Base-by-base conservation (phyloP, 495 filamentous ascomycete species). In the Xylaria venustula region DNA sequence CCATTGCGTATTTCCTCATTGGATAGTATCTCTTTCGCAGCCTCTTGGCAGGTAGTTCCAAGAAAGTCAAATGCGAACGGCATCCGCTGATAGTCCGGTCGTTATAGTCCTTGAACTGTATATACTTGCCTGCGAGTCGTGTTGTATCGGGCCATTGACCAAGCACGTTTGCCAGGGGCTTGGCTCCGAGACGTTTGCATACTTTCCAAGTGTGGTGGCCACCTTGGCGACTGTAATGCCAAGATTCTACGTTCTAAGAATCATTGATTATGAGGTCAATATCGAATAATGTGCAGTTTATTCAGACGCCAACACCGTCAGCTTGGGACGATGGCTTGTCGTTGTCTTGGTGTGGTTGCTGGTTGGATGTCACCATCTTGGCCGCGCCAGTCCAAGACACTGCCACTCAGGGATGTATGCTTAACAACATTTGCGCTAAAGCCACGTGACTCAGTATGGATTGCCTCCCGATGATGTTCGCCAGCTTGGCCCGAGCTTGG, bases 401-500 rank as follows among this genome's bases (percentile, higher is more conserved):
- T n/a, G n/a, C n/a, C n/a, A n/a, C n/a, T n/a, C n/a, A n/a, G n/a
- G n/a, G n/a, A n/a, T n/a, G n/a, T n/a, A n/a, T n/a, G n/a, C n/a
- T n/a, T n/a, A n/a, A n/a, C n/a, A n/a, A n/a, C n/a, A n/a, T n/a
- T n/a, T n/a, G n/a, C n/a, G 20, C 8, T 9, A 19, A 6, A 26
- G 20, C 37, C 53, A 55, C 53, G 53, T 55, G 53, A 55, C 26
- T 26, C 26, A 14, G 53, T 15, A 28, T 23, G 9, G 41, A 25
- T 26, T 12, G 19, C 28, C 4, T 14, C 19, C n/a, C 14, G n/a
- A 40, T 23, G 15, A 23, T 30, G 53, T 26, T 22, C 25, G 34
- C 34, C 53, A 17, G 25, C 53, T 55, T 55, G 40, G 53, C 40
- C 40, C 17, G 3, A 44, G 25, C 53, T 55, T 55, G 53, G 53